Evolutionary conservation across 257 asterid genomes (phyloP), one percentile per base, ranked within the genome.

Genomic region (Scutellaria minor): DNA sequence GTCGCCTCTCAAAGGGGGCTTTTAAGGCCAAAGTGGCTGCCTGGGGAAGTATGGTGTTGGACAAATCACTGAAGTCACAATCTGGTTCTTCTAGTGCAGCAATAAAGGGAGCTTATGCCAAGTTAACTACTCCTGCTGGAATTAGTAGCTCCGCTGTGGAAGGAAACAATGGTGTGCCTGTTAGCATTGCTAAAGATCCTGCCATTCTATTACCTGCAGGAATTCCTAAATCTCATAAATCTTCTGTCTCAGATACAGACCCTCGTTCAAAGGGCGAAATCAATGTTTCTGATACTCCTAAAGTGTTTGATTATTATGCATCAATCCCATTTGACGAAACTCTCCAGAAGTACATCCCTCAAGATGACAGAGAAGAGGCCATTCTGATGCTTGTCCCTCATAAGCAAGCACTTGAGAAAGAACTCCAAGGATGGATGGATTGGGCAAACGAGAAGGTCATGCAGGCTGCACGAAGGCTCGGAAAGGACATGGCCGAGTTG

Each of bases 381-480:
- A 78, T 91, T 20, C 13, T 89, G 69, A 42, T 61, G 65, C 82
- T 85, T 13, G 73, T 73, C 62, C 79, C 85, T 46, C 83, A 68
- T 40, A 73, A 80, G 77, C 68, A 82, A 81, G 79, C 69, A 12
- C 61, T 84, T 18, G 84, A 85, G 78, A 82, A 80, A 56, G 89
- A 88, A 75, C 71, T 89, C 70, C 78, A 71, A 62, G 78, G 72
- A 52, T 91, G 95, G 97, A 78, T 67, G 10, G 84, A 85, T 31
- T 94, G 97, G 97, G 89, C 89, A 1, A 87, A 77, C 13, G 86
- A 86, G 79, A 91, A 89, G 83, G 81, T 94, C 50, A 88, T 79
- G 96, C 89, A 88, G 83, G 92, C 87, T 45, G 84, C 97, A 57
- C 72, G 78, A 60, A 85, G 83, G 82, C 93, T 91, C 12, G 72